Conservation (phyloP, 306 rosid species). For the Senna siamea region DNA sequence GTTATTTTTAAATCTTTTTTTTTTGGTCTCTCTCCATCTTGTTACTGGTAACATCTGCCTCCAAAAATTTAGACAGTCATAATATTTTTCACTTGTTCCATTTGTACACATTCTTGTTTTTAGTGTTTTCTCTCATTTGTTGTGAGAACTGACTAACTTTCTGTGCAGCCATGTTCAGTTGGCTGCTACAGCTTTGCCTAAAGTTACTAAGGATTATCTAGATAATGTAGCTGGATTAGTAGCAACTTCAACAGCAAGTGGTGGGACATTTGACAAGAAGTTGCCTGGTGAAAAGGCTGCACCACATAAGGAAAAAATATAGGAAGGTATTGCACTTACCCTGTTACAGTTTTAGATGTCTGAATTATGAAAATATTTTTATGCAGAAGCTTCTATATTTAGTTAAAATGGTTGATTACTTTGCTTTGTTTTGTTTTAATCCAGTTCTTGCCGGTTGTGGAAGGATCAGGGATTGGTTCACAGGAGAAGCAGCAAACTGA, state of each 20-base stretch:
- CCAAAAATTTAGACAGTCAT: neutral
- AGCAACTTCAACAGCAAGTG: slow-evolving; percentile 91
- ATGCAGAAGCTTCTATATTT: slow-evolving; percentile 16
- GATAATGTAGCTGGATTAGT: slow-evolving; percentile 86
- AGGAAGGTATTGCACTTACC: slow-evolving; percentile 66
- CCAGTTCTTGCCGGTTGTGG: slow-evolving; percentile 91
- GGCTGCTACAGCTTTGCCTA: slow-evolving; percentile 92
- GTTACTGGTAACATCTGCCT: neutral
- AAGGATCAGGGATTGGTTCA: slow-evolving; percentile 63
- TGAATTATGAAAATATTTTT: slow-evolving; percentile 11
- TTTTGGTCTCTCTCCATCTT: neutral
- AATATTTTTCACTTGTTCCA: neutral
- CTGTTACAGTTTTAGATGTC: slow-evolving; percentile 9
- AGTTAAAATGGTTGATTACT: slow-evolving; percentile 14
- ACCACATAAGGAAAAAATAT: slow-evolving; percentile 75
- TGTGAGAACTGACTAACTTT: slow-evolving; percentile 33
- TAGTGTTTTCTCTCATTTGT: neutral
- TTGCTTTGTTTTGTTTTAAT: slow-evolving; percentile 35
- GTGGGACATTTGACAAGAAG: slow-evolving; percentile 94
- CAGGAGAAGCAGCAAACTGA: slow-evolving; percentile 82
- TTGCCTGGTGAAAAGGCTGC: slow-evolving; percentile 82
- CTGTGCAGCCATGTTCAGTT: slow-evolving; percentile 82
- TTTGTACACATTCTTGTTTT: neutral
- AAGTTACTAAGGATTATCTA: slow-evolving; percentile 72
- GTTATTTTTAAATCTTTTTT: neutral